A percentile compares a stretch with the other conserved stretches of the same genome.
Evolutionary conservation across 805 yeast genomes (phyloP).

Genomic region (Lipomyces oligophaga): DNA sequence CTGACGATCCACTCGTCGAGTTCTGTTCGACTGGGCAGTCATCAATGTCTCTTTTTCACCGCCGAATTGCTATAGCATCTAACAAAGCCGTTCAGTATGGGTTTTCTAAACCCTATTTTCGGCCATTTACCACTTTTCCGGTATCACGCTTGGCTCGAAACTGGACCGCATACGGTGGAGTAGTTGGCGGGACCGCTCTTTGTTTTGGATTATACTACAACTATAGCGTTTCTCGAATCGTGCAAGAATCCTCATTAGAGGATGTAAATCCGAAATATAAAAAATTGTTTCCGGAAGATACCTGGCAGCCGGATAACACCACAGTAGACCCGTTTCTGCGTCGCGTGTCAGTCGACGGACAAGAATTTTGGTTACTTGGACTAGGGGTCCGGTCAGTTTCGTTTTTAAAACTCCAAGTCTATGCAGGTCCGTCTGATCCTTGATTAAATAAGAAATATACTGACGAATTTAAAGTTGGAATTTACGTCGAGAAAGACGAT

Average conservation of each 20-base stretch:
- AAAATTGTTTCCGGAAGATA: slow-evolving; percentile 10
- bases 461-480: slow-evolving; percentile 47
- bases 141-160: no score
- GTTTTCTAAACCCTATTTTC: no score
- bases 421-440: slow-evolving; percentile 44
- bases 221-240: neutral
- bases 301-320: slow-evolving; percentile 26
- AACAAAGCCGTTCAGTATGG: no score
- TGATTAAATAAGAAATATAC: neutral
- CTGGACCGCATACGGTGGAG: no score
- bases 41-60: no score
- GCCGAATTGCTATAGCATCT: no score
- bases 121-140: no score
- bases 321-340: slow-evolving; percentile 37
- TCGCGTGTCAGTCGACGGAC: slow-evolving; percentile 31
- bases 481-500: slow-evolving; percentile 69
- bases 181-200: no score
- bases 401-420: slow-evolving; percentile 75
- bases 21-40: no score
- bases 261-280: slow-evolving; percentile 6
- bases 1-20: no score
- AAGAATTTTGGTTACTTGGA: slow-evolving; percentile 59
- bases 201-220: neutral
- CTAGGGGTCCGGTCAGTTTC: slow-evolving; percentile 82
- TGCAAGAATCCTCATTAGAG: neutral